These are phyloP conservation scores for Porodaedalea pini DNA, from an alignment of 1,284 basidiomycete genomes.

Conservation along the genomic window DNA sequence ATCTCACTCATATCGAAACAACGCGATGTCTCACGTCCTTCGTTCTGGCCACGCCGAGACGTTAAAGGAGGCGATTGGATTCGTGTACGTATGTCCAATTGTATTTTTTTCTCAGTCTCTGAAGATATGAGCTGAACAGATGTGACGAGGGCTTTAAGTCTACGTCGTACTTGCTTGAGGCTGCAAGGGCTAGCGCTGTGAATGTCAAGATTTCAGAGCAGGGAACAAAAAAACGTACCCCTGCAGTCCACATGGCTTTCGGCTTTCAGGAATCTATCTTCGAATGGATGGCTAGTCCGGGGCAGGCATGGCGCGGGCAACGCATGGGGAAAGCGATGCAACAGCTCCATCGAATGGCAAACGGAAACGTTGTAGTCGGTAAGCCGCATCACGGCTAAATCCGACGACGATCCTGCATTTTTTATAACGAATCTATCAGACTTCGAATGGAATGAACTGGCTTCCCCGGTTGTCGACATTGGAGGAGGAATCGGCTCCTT, in stretches of 20 bases:
- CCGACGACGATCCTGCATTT: not conserved
- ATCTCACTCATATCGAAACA: slow-evolving; percentile 21
- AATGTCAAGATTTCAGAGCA: not conserved
- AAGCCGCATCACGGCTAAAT: not conserved
- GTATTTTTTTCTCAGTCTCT: not conserved
- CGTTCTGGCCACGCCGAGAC: slow-evolving; percentile 16
- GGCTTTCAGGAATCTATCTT: slow-evolving; percentile 29
- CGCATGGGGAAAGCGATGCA: slow-evolving; percentile 32
- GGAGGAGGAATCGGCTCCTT: slow-evolving; percentile 25
- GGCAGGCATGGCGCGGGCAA: slow-evolving; percentile 29
- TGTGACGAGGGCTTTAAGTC: slow-evolving; percentile 32
- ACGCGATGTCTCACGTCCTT: slow-evolving; percentile 22
- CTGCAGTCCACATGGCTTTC: slow-evolving; percentile 29
- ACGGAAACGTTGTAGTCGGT: slow-evolving; percentile 21
- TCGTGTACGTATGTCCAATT: slow-evolving; percentile 22
- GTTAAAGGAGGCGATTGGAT: slow-evolving; percentile 24
- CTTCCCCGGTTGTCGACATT: slow-evolving; percentile 23
- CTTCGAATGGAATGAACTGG: slow-evolving; percentile 19
- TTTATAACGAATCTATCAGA: slow-evolving; percentile 12
- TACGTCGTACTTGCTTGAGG: slow-evolving; percentile 27
- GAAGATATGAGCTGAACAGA: slow-evolving; percentile 16
- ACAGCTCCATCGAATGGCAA: slow-evolving; percentile 25
- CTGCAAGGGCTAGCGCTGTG: slow-evolving; percentile 22
- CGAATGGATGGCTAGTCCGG: slow-evolving; percentile 24
- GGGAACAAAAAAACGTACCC: not conserved